Conservation (phyloP, 2,329 filamentous ascomycete genomes). For the Colletotrichum viniferum region DNA sequence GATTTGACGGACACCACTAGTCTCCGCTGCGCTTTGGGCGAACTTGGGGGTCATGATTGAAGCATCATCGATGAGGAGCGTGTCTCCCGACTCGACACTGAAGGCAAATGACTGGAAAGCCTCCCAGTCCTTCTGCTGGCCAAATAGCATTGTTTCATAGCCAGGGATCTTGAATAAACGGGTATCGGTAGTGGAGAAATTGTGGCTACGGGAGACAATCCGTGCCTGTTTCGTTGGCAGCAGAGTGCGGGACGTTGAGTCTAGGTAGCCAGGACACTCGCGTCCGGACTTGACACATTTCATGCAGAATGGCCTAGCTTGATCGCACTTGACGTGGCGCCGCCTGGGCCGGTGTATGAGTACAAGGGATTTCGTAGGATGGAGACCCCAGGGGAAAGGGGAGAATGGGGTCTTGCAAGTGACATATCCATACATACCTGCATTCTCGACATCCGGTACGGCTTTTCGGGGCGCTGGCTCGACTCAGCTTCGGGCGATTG, state of each 20-base stretch:
- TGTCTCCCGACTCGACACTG: not conserved
- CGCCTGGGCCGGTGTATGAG: not conserved
- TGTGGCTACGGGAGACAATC: not conserved
- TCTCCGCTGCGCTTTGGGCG: not conserved
- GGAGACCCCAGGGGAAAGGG: not conserved
- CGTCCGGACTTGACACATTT: slow-evolving; percentile 31
- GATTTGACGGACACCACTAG: not conserved
- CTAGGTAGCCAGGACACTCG: slow-evolving; percentile 1
- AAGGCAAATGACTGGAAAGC: slow-evolving; percentile 1
- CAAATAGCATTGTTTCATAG: slow-evolving; percentile 2
- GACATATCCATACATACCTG: slow-evolving; percentile 1
- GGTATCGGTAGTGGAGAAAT: not conserved
- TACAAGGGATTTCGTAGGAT: not conserved
- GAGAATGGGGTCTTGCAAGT: not conserved
- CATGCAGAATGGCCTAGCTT: slow-evolving; percentile 41
- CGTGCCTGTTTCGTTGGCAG: not conserved
- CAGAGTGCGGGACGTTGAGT: not conserved
- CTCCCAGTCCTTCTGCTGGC: slow-evolving; percentile 11
- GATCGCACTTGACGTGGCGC: slow-evolving; percentile 50
- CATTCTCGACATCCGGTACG: slow-evolving; percentile 17
- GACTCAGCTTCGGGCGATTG: not conserved
- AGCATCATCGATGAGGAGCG: not conserved
- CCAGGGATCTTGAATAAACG: not conserved
- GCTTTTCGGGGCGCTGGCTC: slow-evolving; percentile 5
- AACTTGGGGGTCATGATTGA: not conserved